phyloP scores from a whole-genome alignment of 2,329 filamentous ascomycete genomes.

The Microcyclospora tardicrescens region DNA sequence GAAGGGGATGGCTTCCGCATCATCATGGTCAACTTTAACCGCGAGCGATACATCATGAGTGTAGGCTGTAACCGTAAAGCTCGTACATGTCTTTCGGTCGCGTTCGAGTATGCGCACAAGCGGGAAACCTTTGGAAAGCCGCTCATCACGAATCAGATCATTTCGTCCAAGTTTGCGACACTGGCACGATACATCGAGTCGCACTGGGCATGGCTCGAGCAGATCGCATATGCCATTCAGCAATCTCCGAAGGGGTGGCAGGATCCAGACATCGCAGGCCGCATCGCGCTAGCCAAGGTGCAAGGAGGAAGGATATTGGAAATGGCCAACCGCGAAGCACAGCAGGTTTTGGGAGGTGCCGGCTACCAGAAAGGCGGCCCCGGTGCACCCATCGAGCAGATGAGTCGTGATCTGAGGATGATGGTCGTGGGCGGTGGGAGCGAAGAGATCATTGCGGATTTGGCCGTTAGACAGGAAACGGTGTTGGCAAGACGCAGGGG shows the following conservation, averaged over 20 bases:
- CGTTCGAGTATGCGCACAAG: constrained; percentile 20
- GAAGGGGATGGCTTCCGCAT: constrained; percentile 45
- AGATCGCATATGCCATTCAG: constrained; percentile 21
- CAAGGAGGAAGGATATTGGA: constrained; percentile 41
- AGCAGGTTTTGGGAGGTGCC: constrained; percentile 42
- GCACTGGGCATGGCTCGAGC: constrained; percentile 20
- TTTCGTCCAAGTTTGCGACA: constrained; percentile 19
- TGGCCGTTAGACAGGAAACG: constrained; percentile 23
- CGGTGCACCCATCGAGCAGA: constrained; percentile 40
- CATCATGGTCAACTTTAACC: constrained; percentile 48
- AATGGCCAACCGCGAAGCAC: constrained; percentile 41
- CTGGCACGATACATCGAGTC: constrained; percentile 20
- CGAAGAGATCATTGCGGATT: constrained; percentile 24
- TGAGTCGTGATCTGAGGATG: constrained; percentile 40
- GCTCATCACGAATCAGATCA: constrained; percentile 23
- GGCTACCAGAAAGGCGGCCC: constrained; percentile 41
- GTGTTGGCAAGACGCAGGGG: constrained; percentile 27
- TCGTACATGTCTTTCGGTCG: constrained; percentile 19
- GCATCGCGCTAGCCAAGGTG: constrained; percentile 41
- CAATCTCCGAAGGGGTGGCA: constrained; percentile 16
- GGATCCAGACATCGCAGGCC: constrained; percentile 34
- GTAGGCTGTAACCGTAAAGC: constrained; percentile 45
- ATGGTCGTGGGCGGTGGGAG: constrained; percentile 26
- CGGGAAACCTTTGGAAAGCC: constrained; percentile 24
- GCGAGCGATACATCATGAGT: constrained; percentile 46